These are phyloP conservation scores for Cryptosporidium ubiquitum DNA, from an alignment of 169 alveolate genomes.

Conservation along the genomic window DNA sequence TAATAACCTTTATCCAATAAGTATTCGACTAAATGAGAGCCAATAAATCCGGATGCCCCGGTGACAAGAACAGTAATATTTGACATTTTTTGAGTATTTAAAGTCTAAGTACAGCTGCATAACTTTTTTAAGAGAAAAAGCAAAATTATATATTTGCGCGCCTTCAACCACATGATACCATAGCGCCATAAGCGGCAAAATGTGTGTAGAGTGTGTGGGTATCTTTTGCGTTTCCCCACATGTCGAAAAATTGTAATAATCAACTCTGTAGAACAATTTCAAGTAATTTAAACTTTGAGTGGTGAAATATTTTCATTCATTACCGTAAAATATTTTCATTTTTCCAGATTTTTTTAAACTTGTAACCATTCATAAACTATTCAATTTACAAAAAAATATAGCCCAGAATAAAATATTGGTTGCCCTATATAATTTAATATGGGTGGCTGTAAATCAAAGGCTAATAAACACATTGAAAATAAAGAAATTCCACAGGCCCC, in stretches of 20 bases:
- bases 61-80: constrained; percentile 77
- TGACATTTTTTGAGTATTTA: background rate
- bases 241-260: constrained; percentile 3
- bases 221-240: constrained; percentile 69
- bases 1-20: constrained; percentile 80
- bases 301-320: background rate
- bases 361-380: background rate
- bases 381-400: background rate
- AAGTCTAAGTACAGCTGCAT: background rate
- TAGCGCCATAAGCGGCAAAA: constrained; percentile 40
- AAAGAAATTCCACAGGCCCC: background rate
- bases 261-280: constrained; percentile 1
- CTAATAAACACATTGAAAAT: constrained; percentile 24
- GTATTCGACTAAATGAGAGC: constrained; percentile 79
- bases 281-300: constrained; percentile 12
- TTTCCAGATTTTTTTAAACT: background rate
- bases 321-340: background rate
- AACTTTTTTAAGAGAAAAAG: background rate
- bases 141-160: background rate
- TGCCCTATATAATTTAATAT: background rate
- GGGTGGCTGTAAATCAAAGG: constrained; percentile 70
- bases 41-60: constrained; percentile 85
- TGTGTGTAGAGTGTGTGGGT: constrained; percentile 51
- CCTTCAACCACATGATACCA: background rate
- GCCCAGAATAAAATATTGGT: background rate